Evolutionary conservation across 139 green algal genomes (phyloP).

Genomic region (Pleodorina starrii): DNA sequence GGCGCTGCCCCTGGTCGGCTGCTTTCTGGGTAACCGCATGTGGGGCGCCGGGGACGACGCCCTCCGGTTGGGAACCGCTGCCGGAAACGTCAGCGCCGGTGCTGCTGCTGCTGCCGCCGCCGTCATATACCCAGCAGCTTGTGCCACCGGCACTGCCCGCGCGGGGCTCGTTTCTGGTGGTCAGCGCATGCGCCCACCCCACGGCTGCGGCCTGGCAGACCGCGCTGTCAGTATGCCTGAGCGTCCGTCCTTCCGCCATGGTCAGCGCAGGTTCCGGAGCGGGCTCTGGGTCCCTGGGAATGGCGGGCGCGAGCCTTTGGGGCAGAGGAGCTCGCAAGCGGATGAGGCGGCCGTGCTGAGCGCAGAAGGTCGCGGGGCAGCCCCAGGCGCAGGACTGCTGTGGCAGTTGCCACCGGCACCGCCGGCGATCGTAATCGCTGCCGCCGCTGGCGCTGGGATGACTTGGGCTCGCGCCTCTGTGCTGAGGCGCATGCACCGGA

Average conservation of each 20-base stretch:
- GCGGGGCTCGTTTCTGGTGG: no score
- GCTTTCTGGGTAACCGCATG: no score
- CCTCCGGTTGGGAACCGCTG: no score
- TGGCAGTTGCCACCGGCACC: background rate
- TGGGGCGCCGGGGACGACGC: no score
- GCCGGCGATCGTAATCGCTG: background rate
- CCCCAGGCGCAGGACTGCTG: conserved; percentile 10
- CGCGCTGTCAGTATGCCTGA: no score
- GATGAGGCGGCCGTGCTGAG: background rate
- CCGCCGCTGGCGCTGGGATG: background rate
- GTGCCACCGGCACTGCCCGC: background rate
- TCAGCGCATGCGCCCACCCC: background rate
- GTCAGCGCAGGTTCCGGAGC: no score
- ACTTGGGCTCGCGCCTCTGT: background rate
- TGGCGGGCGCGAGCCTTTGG: no score
- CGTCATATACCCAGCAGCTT: no score
- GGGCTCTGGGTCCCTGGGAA: no score
- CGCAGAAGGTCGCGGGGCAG: background rate
- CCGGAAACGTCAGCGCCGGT: background rate
- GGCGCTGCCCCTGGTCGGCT: no score
- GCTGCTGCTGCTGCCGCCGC: background rate
- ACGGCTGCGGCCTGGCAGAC: background rate
- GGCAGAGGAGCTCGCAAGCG: background rate
- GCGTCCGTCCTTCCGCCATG: no score
- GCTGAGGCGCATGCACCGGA: background rate